Percentiles rank a stretch among this genome's conserved stretches.
These are phyloP conservation scores for Rhodomyrtus psidioides DNA, from an alignment of 441 rosid species.

Conservation along the genomic window DNA sequence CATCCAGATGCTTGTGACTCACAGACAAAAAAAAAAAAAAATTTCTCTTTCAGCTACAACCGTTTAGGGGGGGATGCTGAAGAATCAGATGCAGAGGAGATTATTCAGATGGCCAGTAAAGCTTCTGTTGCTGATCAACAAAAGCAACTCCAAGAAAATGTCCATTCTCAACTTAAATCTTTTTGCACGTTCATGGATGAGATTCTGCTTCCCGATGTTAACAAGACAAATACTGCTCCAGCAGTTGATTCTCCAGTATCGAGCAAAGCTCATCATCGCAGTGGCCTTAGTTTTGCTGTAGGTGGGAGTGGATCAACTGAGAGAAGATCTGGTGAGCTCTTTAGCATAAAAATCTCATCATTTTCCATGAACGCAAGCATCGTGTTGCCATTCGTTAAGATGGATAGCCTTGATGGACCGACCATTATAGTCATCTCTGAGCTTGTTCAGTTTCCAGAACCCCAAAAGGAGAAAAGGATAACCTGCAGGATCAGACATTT, in stretches of 20 bases:
- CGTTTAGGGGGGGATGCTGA: conserved; percentile 65
- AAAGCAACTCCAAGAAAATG: conserved; percentile 72
- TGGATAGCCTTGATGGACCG: neutral
- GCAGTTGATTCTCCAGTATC: conserved; percentile 19
- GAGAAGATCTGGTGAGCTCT: conserved; percentile 34
- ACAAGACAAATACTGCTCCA: conserved; percentile 3
- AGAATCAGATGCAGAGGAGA: conserved; percentile 76
- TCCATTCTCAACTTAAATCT: conserved; percentile 48
- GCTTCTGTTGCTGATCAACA: conserved; percentile 67
- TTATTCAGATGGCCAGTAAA: conserved; percentile 70
- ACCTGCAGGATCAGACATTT: neutral
- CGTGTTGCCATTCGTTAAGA: neutral
- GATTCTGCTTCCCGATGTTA: conserved; percentile 40
- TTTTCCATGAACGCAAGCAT: neutral
- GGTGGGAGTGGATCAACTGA: conserved; percentile 28
- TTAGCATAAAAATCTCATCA: neutral
- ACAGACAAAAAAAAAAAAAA: neutral
- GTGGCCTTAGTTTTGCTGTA: conserved; percentile 77
- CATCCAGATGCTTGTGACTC: neutral
- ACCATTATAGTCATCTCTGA: neutral
- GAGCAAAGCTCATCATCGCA: conserved; percentile 30
- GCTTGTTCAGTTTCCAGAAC: neutral
- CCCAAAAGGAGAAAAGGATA: neutral
- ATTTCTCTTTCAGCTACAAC: conserved; percentile 42
- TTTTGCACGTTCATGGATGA: conserved; percentile 55